Evolutionary conservation across 2,329 filamentous ascomycete genomes (phyloP), one percentile per base, ranked within the genome.

Genomic region (Cladosporium austrohemisphaericum): DNA sequence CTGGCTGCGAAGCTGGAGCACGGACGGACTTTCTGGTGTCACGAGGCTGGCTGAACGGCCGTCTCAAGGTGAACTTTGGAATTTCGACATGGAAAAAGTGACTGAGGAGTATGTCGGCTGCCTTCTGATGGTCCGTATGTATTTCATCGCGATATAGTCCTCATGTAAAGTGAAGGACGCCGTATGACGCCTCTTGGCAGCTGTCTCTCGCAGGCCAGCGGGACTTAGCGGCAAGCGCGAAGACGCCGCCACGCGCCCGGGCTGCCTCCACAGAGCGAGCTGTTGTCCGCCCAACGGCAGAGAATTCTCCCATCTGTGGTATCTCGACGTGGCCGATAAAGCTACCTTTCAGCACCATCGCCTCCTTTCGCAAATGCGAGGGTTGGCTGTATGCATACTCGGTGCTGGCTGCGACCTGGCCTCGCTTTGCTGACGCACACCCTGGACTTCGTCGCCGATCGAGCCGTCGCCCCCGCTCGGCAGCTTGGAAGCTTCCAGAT

Each of bases 71-170:
- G 38, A 50, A 44, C 33, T 23, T 41, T 26, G 23, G 20, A 18
- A 38, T 44, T 37, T 45, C 19, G 41, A 23, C 26, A 25, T 45
- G 41, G 25, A 45, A 36, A 32, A 61, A 55, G 32, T 52, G 40
- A 54, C 53, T 46, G 57, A 57, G 59, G 50, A 54, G 56, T 52
- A 53, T 60, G 56, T 51, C 44, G 54, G 43, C 48, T 49, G 36
- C 44, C 49, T 49, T 50, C 55, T 49, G 51, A 60, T 60, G 55
- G 49, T 58, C 60, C 55, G 49, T 57, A 48, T 54, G 52, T 58
- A 49, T 59, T 58, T 59, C 38, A 38, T 47, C 33, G 37, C 23
- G 38, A 45, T 45, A 50, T 50, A 35, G 14, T 9, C 18, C 33
- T 18, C 22, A 35, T 31, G 48, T 47, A 33, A 28, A 46, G 43